Conservation (phyloP, 202 grass and related monocot genomes). For the Dendrocalamus latiflorus region DNA sequence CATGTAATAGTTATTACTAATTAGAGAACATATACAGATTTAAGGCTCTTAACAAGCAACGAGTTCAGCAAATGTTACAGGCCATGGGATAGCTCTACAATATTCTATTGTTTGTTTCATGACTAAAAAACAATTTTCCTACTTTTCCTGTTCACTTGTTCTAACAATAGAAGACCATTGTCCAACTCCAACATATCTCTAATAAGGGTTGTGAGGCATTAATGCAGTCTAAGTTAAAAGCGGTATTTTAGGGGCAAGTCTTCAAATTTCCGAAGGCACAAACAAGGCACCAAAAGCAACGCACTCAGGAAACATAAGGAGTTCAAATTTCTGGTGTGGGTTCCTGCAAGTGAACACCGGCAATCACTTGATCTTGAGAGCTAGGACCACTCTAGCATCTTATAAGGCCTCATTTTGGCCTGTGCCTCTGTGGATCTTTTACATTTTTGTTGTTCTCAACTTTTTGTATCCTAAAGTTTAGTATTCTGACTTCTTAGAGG, state of each 20-base stretch:
- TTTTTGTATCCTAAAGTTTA: background rate
- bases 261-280: background rate
- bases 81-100: background rate
- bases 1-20: background rate
- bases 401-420: background rate
- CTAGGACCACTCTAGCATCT: background rate
- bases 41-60: background rate
- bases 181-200: background rate
- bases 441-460: background rate
- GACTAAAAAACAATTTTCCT: background rate
- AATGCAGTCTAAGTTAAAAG: background rate
- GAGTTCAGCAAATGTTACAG: constrained; percentile 3
- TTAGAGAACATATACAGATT: background rate
- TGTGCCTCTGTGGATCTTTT: background rate
- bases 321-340: background rate
- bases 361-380: background rate
- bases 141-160: background rate
- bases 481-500: background rate
- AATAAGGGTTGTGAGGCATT: background rate
- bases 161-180: background rate
- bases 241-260: background rate
- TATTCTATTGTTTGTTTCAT: constrained; percentile 13
- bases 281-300: background rate
- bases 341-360: background rate
- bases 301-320: background rate